Conservation (phyloP, 192 early-diverging fungal species). For the Paraglomus occultum region DNA sequence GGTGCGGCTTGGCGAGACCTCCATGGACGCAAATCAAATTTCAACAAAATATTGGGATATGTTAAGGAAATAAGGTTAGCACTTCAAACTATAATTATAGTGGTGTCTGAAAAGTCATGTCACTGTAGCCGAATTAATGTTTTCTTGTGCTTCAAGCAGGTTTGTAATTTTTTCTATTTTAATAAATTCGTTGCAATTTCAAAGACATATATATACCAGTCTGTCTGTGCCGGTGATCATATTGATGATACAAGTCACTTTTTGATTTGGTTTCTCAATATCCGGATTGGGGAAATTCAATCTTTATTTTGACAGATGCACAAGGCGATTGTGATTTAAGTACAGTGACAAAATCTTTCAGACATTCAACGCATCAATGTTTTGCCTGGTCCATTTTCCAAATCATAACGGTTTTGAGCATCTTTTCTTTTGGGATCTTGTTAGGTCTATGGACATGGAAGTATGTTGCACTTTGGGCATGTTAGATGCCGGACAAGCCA, state of each 20-base stretch:
- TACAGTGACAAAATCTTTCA: neutral
- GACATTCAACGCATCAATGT: neutral
- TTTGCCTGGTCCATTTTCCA: neutral
- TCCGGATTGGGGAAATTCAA: neutral
- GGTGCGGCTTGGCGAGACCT: slow-evolving; percentile 84
- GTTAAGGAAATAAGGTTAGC: slow-evolving; percentile 72
- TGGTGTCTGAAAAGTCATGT: neutral
- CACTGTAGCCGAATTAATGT: no score
- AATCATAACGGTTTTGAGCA: neutral
- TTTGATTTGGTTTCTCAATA: neutral
- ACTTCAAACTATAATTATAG: neutral
- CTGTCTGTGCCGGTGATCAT: no score
- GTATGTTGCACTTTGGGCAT: slow-evolving; percentile 86
- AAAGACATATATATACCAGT: no score
- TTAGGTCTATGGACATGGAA: slow-evolving; percentile 79
- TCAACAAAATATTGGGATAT: slow-evolving; percentile 71
- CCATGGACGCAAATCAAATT: slow-evolving; percentile 77
- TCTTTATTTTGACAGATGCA: neutral
- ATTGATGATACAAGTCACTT: no score
- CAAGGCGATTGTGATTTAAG: neutral
- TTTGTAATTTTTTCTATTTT: no score
- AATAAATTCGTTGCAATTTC: no score
- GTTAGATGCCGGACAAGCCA: slow-evolving; percentile 70
- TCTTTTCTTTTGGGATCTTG: neutral
- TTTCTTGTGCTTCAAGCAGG: no score